phyloP scores from a whole-genome alignment of 2,329 filamentous ascomycete genomes.

The Paraconiothyrium brasiliense region DNA sequence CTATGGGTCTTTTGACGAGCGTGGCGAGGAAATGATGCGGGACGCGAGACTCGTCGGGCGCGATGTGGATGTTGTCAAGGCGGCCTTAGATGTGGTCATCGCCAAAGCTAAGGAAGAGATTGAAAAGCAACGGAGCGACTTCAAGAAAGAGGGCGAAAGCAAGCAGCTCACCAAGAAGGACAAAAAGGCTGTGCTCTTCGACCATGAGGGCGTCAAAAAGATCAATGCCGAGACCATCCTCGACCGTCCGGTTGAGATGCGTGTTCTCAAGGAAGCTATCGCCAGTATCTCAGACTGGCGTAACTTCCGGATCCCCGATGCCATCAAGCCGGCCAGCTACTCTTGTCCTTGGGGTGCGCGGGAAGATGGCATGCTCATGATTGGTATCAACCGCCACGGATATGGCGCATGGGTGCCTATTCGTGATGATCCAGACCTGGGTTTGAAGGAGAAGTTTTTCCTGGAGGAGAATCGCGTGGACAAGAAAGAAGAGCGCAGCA shows the following conservation, averaged over 20 bases:
- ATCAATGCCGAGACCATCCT: constrained; percentile 95
- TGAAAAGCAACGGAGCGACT: constrained; percentile 74
- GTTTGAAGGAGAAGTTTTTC: constrained; percentile 90
- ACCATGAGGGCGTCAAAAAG: constrained; percentile 91
- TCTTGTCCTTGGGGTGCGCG: constrained; percentile 90
- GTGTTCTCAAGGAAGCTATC: constrained; percentile 80
- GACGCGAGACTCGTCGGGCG: constrained; percentile 86
- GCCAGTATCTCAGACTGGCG: constrained; percentile 71
- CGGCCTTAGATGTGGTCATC: constrained; percentile 79
- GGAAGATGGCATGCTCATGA: constrained; percentile 96
- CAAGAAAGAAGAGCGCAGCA: constrained; percentile 91
- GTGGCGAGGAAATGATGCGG: constrained; percentile 83
- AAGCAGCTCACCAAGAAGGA: constrained; percentile 95
- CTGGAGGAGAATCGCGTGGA: constrained; percentile 98
- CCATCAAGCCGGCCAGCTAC: constrained; percentile 91
- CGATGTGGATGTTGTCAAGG: constrained; percentile 80
- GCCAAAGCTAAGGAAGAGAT: constrained; percentile 75
- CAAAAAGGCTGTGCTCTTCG: constrained; percentile 94
- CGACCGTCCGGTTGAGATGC: constrained; percentile 89
- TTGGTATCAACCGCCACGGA: constrained; percentile 91
- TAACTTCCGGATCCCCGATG: constrained; percentile 87
- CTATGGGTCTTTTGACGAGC: constrained; percentile 89
- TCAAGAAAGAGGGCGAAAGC: constrained; percentile 74
- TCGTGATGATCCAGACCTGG: constrained; percentile 87
- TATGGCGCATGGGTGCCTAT: constrained; percentile 97